These are phyloP conservation scores for Eragrostis curvula DNA, from an alignment of 176 grass and related monocot genomes.

Conservation along the genomic window DNA sequence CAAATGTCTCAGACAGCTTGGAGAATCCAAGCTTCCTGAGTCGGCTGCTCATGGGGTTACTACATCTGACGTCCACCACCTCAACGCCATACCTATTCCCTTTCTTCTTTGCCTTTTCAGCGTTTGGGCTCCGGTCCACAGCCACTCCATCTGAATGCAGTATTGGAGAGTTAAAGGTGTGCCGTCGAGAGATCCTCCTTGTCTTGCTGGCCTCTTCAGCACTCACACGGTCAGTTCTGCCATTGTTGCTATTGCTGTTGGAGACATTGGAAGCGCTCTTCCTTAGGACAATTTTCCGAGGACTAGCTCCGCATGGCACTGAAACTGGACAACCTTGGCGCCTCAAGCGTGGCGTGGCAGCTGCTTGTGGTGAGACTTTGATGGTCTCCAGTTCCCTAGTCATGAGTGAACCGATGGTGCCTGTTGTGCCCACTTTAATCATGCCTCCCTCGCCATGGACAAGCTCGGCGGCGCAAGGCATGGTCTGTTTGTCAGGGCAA, in stretches of 20 bases:
- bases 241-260: constrained; percentile 29
- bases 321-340: constrained; percentile 69
- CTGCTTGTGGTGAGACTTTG: constrained; percentile 53
- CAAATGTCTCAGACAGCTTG: constrained; percentile 91
- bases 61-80: constrained; percentile 89
- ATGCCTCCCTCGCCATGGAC: constrained; percentile 44
- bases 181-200: constrained; percentile 45
- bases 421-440: constrained; percentile 76
- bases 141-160: constrained; percentile 47
- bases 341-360: constrained; percentile 39
- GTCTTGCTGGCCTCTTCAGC: constrained; percentile 53
- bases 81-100: constrained; percentile 57
- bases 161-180: constrained; percentile 52
- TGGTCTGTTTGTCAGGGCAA: constrained; percentile 56
- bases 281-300: constrained; percentile 54
- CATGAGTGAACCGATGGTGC: constrained; percentile 89
- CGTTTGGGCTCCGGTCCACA: constrained; percentile 38
- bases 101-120: constrained; percentile 66
- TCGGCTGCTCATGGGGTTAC: constrained; percentile 85
- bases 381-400: constrained; percentile 68
- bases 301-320: constrained; percentile 64
- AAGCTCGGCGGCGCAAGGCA: constrained; percentile 50
- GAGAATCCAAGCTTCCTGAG: constrained; percentile 97
- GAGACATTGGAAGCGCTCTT: constrained; percentile 52
- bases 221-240: constrained; percentile 27